Base-by-base conservation (phyloP, 352 stramenopile genomes). In the Globisporangium paroecandrum region DNA sequence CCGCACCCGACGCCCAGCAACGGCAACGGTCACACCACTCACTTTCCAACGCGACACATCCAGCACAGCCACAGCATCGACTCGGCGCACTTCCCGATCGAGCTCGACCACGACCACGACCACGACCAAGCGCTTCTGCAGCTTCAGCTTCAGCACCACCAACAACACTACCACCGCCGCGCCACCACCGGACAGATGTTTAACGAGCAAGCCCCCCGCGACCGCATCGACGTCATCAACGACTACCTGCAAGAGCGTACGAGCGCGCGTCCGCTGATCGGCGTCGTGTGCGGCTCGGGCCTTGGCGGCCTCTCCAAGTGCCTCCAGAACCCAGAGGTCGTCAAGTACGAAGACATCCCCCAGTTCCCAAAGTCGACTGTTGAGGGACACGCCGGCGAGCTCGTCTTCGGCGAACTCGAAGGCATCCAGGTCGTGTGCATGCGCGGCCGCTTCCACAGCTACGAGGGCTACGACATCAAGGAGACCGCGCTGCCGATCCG, bases 391-490 rank as follows among this genome's bases (percentile, higher is more conserved):
- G 90, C 85, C 20, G 94, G 94, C 41, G 95, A 98, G 78, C 77
- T 99, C n/a, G 94, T 99, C n/a, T 98, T 98, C 65, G 95, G 94
- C 32, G 85, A 87, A 32, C 67, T 98, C n/a, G 78, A 87, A 25
- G 86, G 80, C 61, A 79, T 90, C 47, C 75, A 77, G 29, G 85
- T 98, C 49, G 91, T 98, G 38, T 98, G 93, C 74, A 98, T 99
- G 84, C 87, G 94, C 34, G 97, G 97, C 47, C 82, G 97, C 68
- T 99, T 99, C 79, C 97, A 99, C 84, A 95, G 81, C 64, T 99
- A 99, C 75, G 95, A 99, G 76, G 97, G 97, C 68, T 97, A 99
- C 79, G 83, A 87, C 34, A 98, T 98, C 83, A 85, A 93, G 59
- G 97, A 97, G 38, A 97, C 97, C 24, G 89, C 95, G 22, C 74